Evolutionary conservation across 1,284 basidiomycete species (phyloP).

Genomic region (Coniophora puteana): DNA sequence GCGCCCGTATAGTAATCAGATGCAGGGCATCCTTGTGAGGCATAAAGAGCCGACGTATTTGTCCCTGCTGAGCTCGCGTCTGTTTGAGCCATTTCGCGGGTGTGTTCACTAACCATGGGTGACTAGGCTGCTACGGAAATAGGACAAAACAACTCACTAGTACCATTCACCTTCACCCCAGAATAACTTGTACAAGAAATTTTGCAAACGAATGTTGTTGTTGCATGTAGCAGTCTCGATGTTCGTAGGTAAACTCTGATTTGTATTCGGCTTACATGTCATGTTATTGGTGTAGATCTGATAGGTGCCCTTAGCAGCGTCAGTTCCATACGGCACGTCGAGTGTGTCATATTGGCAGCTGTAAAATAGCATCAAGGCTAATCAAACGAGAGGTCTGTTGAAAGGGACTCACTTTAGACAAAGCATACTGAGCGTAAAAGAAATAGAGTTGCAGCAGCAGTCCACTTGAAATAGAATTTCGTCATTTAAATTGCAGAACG

Average conservation of each 20-base stretch:
- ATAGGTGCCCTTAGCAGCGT: conserved; percentile 10
- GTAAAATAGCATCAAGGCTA: background rate
- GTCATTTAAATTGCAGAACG: background rate
- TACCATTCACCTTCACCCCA: conserved; percentile 19
- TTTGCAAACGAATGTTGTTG: conserved; percentile 16
- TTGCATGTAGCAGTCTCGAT: conserved; percentile 21
- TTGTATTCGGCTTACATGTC: conserved; percentile 16
- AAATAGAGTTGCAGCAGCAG: conserved; percentile 28
- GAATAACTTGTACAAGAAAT: conserved; percentile 18
- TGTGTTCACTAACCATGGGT: too few relatives aligned
- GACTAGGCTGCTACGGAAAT: too few relatives aligned
- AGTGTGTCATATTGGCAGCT: conserved; percentile 25
- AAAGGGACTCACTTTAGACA: conserved; percentile 24
- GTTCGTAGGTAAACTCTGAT: conserved; percentile 12
- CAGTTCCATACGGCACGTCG: conserved; percentile 3
- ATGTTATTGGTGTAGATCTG: too few relatives aligned
- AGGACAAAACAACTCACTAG: too few relatives aligned
- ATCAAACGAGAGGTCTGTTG: background rate
- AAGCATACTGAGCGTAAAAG: conserved; percentile 28
- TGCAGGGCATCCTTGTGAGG: too few relatives aligned
- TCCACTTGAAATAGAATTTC: conserved; percentile 9
- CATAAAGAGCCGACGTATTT: too few relatives aligned
- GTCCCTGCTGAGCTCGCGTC: too few relatives aligned
- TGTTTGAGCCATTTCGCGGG: too few relatives aligned
- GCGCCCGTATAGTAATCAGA: too few relatives aligned